Conservation (phyloP, 768 basidiomycete species). For the Multifurca ochricompacta region DNA sequence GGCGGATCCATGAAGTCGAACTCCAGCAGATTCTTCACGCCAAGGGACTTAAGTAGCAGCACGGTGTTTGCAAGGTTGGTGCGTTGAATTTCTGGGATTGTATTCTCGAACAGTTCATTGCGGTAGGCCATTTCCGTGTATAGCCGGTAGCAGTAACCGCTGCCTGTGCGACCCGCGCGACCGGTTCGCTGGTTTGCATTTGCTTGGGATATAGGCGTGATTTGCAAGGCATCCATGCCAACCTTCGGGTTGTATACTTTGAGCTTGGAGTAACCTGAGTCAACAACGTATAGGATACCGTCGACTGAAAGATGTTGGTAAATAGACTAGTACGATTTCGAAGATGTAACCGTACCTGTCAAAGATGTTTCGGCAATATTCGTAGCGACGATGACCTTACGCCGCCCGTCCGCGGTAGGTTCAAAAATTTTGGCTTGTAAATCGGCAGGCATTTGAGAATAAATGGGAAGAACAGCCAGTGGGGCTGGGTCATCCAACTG, state of each 20-base stretch:
- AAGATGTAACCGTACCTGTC: slow-evolving; percentile 49
- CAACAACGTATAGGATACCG: slow-evolving; percentile 95
- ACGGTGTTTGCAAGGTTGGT: slow-evolving; percentile 98
- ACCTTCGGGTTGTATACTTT: slow-evolving; percentile 99
- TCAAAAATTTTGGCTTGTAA: slow-evolving; percentile 97
- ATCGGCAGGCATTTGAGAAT: slow-evolving; percentile 99
- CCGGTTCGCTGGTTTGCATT: slow-evolving; percentile 96
- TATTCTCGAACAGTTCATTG: slow-evolving; percentile 92
- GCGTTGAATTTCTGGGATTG: slow-evolving; percentile 96
- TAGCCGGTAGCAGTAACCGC: slow-evolving; percentile 91
- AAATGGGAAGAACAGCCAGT: slow-evolving; percentile 91
- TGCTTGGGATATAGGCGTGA: slow-evolving; percentile 98
- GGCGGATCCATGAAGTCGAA: slow-evolving; percentile 99
- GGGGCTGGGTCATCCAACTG: slow-evolving; percentile 89
- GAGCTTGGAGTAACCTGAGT: slow-evolving; percentile 93
- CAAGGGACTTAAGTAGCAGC: slow-evolving; percentile 86
- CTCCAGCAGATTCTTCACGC: slow-evolving; percentile 94
- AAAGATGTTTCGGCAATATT: slow-evolving; percentile 98
- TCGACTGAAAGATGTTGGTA: slow-evolving; percentile 53
- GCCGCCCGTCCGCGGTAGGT: slow-evolving; percentile 84
- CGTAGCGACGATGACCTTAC: slow-evolving; percentile 97
- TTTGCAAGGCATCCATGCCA: slow-evolving; percentile 98
- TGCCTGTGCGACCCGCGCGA: slow-evolving; percentile 93
- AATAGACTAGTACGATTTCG: slow-evolving; percentile 4
- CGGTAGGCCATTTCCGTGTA: slow-evolving; percentile 96